Evolutionary conservation across 345 rosid genomes (phyloP).

Genomic region (Ceriops zippeliana): DNA sequence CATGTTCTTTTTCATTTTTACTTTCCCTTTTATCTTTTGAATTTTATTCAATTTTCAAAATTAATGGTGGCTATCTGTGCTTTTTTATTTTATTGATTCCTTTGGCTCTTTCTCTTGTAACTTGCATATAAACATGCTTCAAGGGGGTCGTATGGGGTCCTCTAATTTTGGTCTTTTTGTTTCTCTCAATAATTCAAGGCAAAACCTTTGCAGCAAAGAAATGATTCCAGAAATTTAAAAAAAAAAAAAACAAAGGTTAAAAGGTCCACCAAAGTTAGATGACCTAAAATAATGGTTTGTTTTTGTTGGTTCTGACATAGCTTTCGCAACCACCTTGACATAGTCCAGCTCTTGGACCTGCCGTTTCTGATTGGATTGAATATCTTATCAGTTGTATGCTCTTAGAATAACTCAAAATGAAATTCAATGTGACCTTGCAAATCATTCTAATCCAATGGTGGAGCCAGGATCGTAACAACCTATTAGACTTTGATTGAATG

Average conservation of each 20-base stretch:
- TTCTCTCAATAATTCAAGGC: slow-evolving; percentile 14
- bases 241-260: slow-evolving; percentile 11
- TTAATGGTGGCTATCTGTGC: slow-evolving; percentile 21
- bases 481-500: no score
- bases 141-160: slow-evolving; percentile 12
- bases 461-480: no score
- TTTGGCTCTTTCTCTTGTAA: not conserved
- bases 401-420: no score
- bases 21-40: slow-evolving; percentile 2
- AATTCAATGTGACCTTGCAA: no score
- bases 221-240: not conserved
- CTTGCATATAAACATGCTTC: not conserved
- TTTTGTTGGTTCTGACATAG: not conserved
- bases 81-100: slow-evolving; percentile 14
- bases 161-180: slow-evolving; percentile 15
- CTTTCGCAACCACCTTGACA: slow-evolving; percentile 4
- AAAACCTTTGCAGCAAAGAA: slow-evolving; percentile 9
- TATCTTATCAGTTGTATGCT: not conserved
- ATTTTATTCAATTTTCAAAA: not conserved
- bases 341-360: slow-evolving; percentile 7
- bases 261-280: not conserved
- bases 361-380: slow-evolving; percentile 3
- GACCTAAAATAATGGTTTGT: not conserved
- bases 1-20: slow-evolving; percentile 7
- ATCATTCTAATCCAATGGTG: no score